Base-by-base conservation (phyloP, 352 stramenopile species). In the Phytopythium kandeliae region DNA sequence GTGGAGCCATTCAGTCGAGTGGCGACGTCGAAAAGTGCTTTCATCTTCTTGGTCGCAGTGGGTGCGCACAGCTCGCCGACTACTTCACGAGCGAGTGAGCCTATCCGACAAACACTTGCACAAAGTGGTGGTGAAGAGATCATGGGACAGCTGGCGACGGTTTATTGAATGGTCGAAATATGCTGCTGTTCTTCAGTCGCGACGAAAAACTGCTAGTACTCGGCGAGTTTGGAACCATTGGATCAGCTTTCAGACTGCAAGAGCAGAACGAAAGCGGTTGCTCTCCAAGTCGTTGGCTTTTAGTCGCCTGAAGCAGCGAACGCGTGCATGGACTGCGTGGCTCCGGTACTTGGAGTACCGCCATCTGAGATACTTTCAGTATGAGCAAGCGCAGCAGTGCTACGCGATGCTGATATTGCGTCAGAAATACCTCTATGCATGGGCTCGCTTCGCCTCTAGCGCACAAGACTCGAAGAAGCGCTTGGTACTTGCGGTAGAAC, bases 71-170 rank as follows among this genome's bases (percentile, higher is more conserved):
- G 40, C 28, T n/a, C 16, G 11, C 13, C 16, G n/a, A 15, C 3
- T 26, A 25, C 25, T 54, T 3, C 44, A 63, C 34, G 43, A 17
- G 0, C 48, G 54, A 25, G 36, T 36, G n/a, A 33, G 45, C 25
- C 63, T 57, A 47, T 60, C 59, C 1, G 66, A 69, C 22, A 42
- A 35, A 4, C 47, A 67, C 10, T 63, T 60, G 34, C 54, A 48
- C 16, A 35, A 28, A n/a, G 42, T 55, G 3, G 47, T 51, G 21
- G 45, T 67, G 26, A 40, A 30, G 57, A 64, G 58, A 30, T 37
- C 58, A 25, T 74, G 62, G 62, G 16, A 12, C 17, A 43, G 50
- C n/a, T 74, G 63, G 66, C 26, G 44, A 11, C 55, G 46, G 15
- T 48, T 54, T 4, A 11, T 64, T 13, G 19, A 17, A 16, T 67